Evolutionary conservation across 2,329 filamentous ascomycete genomes (phyloP), one percentile per base, ranked within the genome.

Genomic region (Emmonsiellopsis sp.): DNA sequence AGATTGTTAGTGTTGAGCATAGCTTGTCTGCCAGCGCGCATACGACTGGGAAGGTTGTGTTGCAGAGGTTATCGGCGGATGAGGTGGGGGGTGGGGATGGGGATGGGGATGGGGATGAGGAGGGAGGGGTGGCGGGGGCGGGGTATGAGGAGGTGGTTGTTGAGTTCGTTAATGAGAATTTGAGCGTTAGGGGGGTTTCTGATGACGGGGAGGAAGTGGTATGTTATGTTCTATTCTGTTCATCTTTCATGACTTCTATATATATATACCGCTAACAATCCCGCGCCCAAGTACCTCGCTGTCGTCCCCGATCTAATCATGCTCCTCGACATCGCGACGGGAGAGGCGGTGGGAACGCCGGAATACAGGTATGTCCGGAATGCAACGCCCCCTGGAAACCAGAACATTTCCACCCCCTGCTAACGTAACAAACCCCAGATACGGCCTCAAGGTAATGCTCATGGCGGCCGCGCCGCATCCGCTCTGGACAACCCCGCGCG

Each of bases 91-190:
- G 38, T 35, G 58, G 61, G 31, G 52, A 55, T 26, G 50, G 10
- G 13, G 51, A 50, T 35, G 58, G 61, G 31, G 52, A 55, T 26
- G 50, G 10, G 13, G 51, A 50, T 20, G 50, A n/a, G 8, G 51
- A 50, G 7, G 51, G 57, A 16, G 58, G 60, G 20, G 20, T 26
- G 20, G 20, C 5, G 8, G 58, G 60, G 20, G 20, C 5, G 8
- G 58, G 60, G 1, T 60, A 66, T 40, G 54, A 50, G n/a, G 55
- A 2, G 20, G 30, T 52, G 10, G 37, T 45, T 16, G 43, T 52
- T 26, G 41, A 45, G 0, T 86, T 87, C 72, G 86, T 86, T 68
- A 87, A 87, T 65, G 84, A 87, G 63, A 87, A 86, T 61, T 83
- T 87, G 44, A 78, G 78, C 10, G 83, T 79, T 0, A 64, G 62